Conservation (phyloP, 2,329 filamentous ascomycete genomes). For the Cytospora mali region DNA sequence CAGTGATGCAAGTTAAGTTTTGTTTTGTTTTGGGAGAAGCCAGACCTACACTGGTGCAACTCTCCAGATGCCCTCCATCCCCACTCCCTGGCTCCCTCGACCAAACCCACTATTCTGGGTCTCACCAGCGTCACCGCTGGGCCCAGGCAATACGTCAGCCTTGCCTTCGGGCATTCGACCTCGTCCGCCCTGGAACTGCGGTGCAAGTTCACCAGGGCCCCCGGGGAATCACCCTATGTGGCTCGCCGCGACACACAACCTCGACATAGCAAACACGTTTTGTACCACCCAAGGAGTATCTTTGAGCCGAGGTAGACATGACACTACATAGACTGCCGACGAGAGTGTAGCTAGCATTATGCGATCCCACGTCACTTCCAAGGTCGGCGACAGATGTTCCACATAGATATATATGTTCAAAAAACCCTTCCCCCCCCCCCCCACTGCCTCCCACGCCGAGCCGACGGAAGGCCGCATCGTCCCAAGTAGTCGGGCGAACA, state of each 20-base stretch:
- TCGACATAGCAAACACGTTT: constrained; percentile 48
- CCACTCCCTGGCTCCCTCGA: constrained; percentile 32
- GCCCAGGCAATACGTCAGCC: constrained; percentile 15
- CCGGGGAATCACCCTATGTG: constrained; percentile 35
- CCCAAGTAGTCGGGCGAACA: constrained; percentile 33
- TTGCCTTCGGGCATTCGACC: constrained; percentile 32
- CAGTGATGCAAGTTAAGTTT: background rate
- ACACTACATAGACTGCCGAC: constrained; percentile 41
- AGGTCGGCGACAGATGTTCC: background rate
- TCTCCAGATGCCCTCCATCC: constrained; percentile 27
- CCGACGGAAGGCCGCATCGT: constrained; percentile 36
- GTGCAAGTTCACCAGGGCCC: constrained; percentile 34
- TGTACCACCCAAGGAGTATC: constrained; percentile 45
- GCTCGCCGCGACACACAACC: constrained; percentile 43
- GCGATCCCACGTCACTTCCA: no score
- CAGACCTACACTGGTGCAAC: constrained; percentile 31
- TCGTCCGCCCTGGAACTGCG: constrained; percentile 35
- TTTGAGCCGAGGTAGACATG: no score
- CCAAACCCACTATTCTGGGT: constrained; percentile 30
- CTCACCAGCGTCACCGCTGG: constrained; percentile 30
- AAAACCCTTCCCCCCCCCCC: background rate
- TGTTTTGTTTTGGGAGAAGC: background rate
- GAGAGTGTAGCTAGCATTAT: constrained; percentile 41
- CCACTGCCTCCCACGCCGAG: background rate
- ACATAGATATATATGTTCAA: background rate